phyloP scores from a whole-genome alignment of 2,329 filamentous ascomycete genomes.

The Endothia cerciana region DNA sequence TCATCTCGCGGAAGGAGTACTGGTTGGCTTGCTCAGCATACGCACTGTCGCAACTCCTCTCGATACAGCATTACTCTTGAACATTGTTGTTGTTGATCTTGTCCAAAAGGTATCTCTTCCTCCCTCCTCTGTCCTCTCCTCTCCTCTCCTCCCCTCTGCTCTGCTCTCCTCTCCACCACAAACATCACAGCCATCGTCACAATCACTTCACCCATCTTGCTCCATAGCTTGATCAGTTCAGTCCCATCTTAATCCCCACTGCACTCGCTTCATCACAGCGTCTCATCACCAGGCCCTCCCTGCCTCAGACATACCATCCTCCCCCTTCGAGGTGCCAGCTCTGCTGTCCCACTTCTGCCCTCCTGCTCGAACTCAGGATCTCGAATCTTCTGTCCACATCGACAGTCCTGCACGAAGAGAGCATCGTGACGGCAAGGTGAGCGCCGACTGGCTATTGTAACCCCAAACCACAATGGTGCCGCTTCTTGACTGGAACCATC shows the following conservation, averaged over 20 bases:
- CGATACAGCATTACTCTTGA: conserved; percentile 8
- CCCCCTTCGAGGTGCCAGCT: conserved; percentile 20
- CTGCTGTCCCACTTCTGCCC: conserved; percentile 19
- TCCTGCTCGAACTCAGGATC: neutral
- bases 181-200: conserved; percentile 45
- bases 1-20: conserved; percentile 5
- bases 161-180: conserved; percentile 33
- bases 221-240: conserved; percentile 57
- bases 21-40: conserved; percentile 2
- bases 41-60: conserved; percentile 23
- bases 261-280: conserved; percentile 58
- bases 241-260: conserved; percentile 56
- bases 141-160: conserved; percentile 29
- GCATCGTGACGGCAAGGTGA: conserved; percentile 24
- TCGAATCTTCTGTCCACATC: conserved; percentile 20
- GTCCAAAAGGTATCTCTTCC: conserved; percentile 16
- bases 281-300: conserved; percentile 35
- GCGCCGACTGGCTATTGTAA: neutral
- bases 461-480: neutral
- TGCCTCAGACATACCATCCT: conserved; percentile 26
- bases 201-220: conserved; percentile 58
- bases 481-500: neutral
- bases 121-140: conserved; percentile 14
- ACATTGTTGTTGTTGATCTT: conserved; percentile 11
- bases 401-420: conserved; percentile 12